phyloP scores from a whole-genome alignment of 2,329 filamentous ascomycete genomes.

The Penicillium sp. region DNA sequence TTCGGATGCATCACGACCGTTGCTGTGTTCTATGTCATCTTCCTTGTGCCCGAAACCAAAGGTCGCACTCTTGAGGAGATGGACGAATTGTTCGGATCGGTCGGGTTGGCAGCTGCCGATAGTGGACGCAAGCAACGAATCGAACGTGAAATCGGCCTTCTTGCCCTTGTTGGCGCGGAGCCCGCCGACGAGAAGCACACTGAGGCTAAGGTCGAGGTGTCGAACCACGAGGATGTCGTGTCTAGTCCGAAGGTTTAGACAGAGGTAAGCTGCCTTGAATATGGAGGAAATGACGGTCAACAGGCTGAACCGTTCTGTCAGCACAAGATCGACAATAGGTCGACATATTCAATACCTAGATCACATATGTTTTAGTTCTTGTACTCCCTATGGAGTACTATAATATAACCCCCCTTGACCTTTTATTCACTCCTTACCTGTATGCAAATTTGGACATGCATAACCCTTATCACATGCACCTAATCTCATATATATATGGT shows the following conservation, averaged over 20 bases:
- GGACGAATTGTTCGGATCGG: slow-evolving; percentile 40
- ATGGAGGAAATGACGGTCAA: not conserved
- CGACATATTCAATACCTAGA: not conserved
- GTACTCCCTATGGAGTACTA: not conserved
- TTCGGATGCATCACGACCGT: slow-evolving; percentile 54
- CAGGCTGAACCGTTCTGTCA: not conserved
- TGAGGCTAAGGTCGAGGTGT: not conserved
- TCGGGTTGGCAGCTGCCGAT: slow-evolving; percentile 29
- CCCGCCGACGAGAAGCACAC: slow-evolving; percentile 11
- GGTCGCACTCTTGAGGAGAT: slow-evolving; percentile 41
- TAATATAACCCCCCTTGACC: not conserved
- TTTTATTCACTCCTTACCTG: not conserved
- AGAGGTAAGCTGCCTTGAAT: not conserved
- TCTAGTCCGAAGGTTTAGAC: not conserved
- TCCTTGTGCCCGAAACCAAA: slow-evolving; percentile 38
- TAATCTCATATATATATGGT: not conserved
- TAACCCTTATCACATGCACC: slow-evolving; percentile 2
- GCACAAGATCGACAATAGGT: not conserved
- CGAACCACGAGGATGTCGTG: slow-evolving; percentile 9
- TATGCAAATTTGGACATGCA: not conserved
- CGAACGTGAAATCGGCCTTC: slow-evolving; percentile 31
- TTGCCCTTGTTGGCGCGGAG: slow-evolving; percentile 30
- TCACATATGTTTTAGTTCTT: not conserved
- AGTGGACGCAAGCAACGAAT: slow-evolving; percentile 27
- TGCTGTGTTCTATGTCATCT: slow-evolving; percentile 28